Conservation (phyloP, 2,329 filamentous ascomycete species). For the Cryoendolithus antarcticus region DNA sequence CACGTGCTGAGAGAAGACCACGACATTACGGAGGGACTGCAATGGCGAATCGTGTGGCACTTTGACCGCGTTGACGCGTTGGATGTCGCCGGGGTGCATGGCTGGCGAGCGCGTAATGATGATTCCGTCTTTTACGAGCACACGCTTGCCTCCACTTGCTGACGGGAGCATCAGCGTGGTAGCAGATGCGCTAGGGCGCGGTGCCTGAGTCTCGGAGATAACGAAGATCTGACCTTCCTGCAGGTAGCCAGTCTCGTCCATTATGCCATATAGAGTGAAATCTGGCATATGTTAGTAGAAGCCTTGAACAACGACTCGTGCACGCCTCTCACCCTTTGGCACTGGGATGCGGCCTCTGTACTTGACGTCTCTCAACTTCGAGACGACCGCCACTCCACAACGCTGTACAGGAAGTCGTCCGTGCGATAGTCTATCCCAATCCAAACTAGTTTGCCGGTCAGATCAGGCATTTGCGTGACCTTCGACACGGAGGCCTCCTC, state of each 20-base stretch:
- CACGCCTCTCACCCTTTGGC: slow-evolving; percentile 35
- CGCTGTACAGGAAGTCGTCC: slow-evolving; percentile 57
- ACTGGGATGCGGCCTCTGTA: slow-evolving; percentile 67
- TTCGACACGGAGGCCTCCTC: slow-evolving; percentile 43
- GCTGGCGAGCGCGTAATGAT: slow-evolving; percentile 70
- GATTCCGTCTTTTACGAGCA: slow-evolving; percentile 32
- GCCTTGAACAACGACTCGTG: no score
- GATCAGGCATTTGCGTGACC: slow-evolving; percentile 45
- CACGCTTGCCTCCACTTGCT: slow-evolving; percentile 10
- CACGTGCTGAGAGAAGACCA: slow-evolving; percentile 65
- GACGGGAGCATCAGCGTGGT: slow-evolving; percentile 6
- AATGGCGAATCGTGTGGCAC: slow-evolving; percentile 52
- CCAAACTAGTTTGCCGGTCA: slow-evolving; percentile 48
- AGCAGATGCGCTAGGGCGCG: not conserved
- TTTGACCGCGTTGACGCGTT: slow-evolving; percentile 47
- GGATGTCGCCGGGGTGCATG: slow-evolving; percentile 70
- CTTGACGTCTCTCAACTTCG: slow-evolving; percentile 61
- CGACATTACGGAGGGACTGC: slow-evolving; percentile 52
- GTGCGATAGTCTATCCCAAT: slow-evolving; percentile 52
- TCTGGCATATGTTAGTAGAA: no score
- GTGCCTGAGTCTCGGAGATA: slow-evolving; percentile 34
- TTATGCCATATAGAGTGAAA: slow-evolving; percentile 65
- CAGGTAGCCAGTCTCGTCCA: slow-evolving; percentile 66
- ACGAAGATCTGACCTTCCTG: slow-evolving; percentile 57
- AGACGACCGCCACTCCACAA: slow-evolving; percentile 60